These are phyloP conservation scores for Hypoxylon cercidicola DNA, from an alignment of 495 filamentous ascomycete species.

Conservation along the genomic window DNA sequence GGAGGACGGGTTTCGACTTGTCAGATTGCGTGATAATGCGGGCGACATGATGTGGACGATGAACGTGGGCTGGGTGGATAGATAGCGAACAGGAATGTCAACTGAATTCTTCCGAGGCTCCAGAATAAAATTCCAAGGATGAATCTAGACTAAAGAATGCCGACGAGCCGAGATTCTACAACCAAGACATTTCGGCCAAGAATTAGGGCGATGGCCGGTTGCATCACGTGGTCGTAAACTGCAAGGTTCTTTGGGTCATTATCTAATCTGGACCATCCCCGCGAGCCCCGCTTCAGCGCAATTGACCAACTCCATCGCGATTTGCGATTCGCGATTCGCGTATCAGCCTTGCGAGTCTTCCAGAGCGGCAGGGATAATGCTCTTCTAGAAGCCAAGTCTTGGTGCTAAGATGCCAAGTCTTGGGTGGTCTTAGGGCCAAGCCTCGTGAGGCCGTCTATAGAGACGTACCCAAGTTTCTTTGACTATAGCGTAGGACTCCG, in stretches of 20 bases:
- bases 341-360: constrained; percentile 13
- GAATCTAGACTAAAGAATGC: constrained; percentile 9
- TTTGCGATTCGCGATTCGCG: constrained; percentile 2
- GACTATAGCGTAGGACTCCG: constrained; percentile 10
- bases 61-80: no score
- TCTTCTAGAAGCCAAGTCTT: constrained; percentile 29
- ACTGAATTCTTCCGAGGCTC: constrained; percentile 2
- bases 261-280: not conserved
- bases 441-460: constrained; percentile 6
- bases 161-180: constrained; percentile 37
- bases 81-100: no score
- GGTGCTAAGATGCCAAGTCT: constrained; percentile 35
- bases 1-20: not conserved
- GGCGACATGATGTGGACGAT: constrained; percentile 18
- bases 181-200: constrained; percentile 30
- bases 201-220: constrained; percentile 8
- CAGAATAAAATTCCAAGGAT: not conserved
- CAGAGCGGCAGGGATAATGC: constrained; percentile 3
- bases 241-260: constrained; percentile 19
- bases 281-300: constrained; percentile 11
- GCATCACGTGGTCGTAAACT: constrained; percentile 29
- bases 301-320: constrained; percentile 9
- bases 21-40: constrained; percentile 29
- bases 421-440: constrained; percentile 32
- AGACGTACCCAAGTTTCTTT: constrained; percentile 1